These are phyloP conservation scores for Melampsora americana DNA, from an alignment of 1,284 basidiomycete species.

Conservation along the genomic window DNA sequence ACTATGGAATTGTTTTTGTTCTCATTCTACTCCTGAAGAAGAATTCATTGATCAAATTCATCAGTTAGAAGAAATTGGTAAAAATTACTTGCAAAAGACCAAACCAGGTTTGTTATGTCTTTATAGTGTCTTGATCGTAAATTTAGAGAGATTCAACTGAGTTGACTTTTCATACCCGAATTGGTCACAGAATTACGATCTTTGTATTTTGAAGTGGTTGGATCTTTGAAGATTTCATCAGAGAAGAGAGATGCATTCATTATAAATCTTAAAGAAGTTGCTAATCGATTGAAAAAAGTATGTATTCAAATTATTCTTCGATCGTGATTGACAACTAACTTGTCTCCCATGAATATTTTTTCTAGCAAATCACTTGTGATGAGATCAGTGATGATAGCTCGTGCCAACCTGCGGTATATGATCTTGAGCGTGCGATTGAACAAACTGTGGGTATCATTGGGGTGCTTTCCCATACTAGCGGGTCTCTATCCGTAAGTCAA, in stretches of 20 bases:
- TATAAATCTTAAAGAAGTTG: constrained; percentile 10
- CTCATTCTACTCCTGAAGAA: neutral
- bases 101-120: constrained; percentile 15
- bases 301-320: no score
- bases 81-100: constrained; percentile 3
- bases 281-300: constrained; percentile 25
- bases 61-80: constrained; percentile 15
- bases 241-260: constrained; percentile 8
- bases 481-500: neutral
- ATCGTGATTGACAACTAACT: neutral
- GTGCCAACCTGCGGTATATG: neutral
- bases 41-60: neutral
- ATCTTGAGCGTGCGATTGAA: neutral
- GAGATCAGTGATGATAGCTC: neutral
- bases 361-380: constrained; percentile 3
- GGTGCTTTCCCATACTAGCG: neutral
- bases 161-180: neutral
- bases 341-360: neutral
- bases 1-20: constrained; percentile 41
- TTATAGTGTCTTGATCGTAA: neutral
- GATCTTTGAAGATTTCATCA: constrained; percentile 19
- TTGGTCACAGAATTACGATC: constrained; percentile 14
- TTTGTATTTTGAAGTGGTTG: constrained; percentile 30
- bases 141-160: neutral
- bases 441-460: neutral